Conservation (phyloP, 768 basidiomycete species). For the Russula vinacea region DNA sequence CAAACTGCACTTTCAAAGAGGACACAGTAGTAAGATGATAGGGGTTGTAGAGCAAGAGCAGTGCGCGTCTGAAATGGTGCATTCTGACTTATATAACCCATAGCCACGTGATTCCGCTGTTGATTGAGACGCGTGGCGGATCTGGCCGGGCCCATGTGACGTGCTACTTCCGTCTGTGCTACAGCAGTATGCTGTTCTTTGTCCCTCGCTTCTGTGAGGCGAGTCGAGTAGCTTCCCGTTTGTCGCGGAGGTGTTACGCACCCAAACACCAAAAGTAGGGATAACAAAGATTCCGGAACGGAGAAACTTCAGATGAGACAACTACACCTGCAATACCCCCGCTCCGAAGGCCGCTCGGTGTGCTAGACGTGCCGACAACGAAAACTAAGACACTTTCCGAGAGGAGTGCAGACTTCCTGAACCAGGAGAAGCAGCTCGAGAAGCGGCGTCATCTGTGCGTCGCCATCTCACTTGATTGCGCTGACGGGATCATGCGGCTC, state of each 20-base stretch:
- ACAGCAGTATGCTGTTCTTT: conserved; percentile 3
- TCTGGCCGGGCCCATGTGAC: too few relatives aligned
- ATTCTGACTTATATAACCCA: conserved; percentile 17
- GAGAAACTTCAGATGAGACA: conserved; percentile 7
- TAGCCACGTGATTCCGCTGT: conserved; percentile 13
- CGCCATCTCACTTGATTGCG: conserved; percentile 38
- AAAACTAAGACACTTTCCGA: conserved; percentile 42
- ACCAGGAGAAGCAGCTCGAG: conserved; percentile 64
- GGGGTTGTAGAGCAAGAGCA: conserved; percentile 19
- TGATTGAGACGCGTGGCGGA: too few relatives aligned
- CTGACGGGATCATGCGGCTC: conserved; percentile 1
- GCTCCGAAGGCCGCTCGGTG: conserved; percentile 74
- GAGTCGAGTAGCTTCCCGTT: background rate
- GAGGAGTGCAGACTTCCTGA: conserved; percentile 64
- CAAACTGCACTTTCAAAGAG: conserved; percentile 1
- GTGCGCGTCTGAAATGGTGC: conserved; percentile 8
- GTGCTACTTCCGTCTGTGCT: background rate
- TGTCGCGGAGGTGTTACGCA: conserved; percentile 14
- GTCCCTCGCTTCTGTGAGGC: conserved; percentile 3
- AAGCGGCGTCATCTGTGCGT: conserved; percentile 62
- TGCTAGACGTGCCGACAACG: conserved; percentile 57
- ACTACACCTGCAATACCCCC: conserved; percentile 30
- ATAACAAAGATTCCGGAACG: background rate
- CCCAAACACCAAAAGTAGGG: conserved; percentile 4
- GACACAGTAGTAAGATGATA: conserved; percentile 14